These are phyloP conservation scores for Microbotryum intermedium DNA, from an alignment of 1,284 basidiomycete species.

Conservation along the genomic window DNA sequence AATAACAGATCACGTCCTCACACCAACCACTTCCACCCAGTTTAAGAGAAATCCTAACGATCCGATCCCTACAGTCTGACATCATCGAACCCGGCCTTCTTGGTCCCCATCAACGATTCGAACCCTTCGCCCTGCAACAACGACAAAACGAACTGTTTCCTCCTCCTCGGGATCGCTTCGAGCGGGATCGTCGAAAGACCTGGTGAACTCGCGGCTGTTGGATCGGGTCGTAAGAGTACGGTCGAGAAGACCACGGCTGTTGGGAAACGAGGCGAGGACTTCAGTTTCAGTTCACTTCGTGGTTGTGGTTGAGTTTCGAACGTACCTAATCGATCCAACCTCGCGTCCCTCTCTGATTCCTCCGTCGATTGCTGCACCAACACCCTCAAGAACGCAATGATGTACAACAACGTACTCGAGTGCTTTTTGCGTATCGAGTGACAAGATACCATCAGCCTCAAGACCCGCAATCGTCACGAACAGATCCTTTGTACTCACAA, in stretches of 20 bases:
- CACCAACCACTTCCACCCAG: too few species aligned
- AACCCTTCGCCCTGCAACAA: slow-evolving; percentile 5
- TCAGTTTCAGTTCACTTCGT: background rate
- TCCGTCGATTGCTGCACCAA: slow-evolving; percentile 5
- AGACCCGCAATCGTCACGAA: background rate
- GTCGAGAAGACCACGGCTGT: slow-evolving; percentile 20
- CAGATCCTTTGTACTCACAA: slow-evolving; percentile 7
- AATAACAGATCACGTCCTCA: too few species aligned
- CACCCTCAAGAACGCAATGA: slow-evolving; percentile 22
- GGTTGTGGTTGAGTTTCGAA: background rate
- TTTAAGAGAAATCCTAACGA: too few species aligned
- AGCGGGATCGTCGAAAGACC: background rate
- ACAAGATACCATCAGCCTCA: background rate
- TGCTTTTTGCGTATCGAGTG: background rate
- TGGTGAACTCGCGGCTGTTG: background rate
- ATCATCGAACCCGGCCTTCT: too few species aligned
- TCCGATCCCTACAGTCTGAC: too few species aligned
- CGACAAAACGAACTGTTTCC: slow-evolving; percentile 13
- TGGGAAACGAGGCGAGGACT: too few species aligned
- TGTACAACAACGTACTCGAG: slow-evolving; percentile 19
- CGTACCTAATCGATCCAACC: slow-evolving; percentile 15
- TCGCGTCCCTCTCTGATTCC: background rate
- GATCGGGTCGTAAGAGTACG: slow-evolving; percentile 11
- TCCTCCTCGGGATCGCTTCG: slow-evolving; percentile 5
- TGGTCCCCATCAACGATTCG: background rate